Evolutionary conservation across 768 basidiomycete genomes (phyloP).

Genomic region (Tephrocybe sp.): DNA sequence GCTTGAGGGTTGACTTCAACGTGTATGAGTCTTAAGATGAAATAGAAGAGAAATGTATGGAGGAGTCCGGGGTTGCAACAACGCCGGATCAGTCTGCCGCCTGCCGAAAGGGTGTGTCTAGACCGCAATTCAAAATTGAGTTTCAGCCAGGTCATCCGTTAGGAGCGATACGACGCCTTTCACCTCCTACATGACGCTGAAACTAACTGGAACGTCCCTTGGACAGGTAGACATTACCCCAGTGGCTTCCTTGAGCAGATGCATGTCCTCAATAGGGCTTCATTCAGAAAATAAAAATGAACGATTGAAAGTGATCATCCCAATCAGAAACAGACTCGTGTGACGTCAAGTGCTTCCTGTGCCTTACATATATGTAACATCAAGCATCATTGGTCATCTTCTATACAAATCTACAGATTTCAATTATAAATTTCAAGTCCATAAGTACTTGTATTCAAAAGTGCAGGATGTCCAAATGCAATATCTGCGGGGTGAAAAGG

Average conservation of each 20-base stretch:
- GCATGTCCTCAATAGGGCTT: no score
- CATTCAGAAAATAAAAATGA: no score
- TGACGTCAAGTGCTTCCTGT: conserved; percentile 15
- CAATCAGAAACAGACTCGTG: background rate
- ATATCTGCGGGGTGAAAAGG: background rate
- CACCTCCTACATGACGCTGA: no score
- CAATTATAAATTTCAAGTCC: conserved; percentile 7
- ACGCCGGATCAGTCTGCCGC: conserved; percentile 23
- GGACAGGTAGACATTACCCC: no score
- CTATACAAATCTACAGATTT: conserved; percentile 1
- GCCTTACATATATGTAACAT: conserved; percentile 5
- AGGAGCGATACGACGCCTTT: no score
- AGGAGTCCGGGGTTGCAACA: conserved; percentile 13
- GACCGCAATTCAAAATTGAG: background rate
- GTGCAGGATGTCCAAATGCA: background rate
- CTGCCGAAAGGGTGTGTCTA: conserved; percentile 10
- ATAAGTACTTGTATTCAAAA: conserved; percentile 11
- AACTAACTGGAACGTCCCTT: no score
- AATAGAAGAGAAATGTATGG: background rate
- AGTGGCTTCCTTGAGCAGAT: no score
- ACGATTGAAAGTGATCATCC: background rate
- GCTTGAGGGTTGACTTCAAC: conserved; percentile 10
- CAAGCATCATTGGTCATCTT: conserved; percentile 1
- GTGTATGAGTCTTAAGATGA: conserved; percentile 11
- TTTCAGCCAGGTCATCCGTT: background rate